Conservation (phyloP, 495 filamentous ascomycete species). For the Aspergillus baeticus region DNA sequence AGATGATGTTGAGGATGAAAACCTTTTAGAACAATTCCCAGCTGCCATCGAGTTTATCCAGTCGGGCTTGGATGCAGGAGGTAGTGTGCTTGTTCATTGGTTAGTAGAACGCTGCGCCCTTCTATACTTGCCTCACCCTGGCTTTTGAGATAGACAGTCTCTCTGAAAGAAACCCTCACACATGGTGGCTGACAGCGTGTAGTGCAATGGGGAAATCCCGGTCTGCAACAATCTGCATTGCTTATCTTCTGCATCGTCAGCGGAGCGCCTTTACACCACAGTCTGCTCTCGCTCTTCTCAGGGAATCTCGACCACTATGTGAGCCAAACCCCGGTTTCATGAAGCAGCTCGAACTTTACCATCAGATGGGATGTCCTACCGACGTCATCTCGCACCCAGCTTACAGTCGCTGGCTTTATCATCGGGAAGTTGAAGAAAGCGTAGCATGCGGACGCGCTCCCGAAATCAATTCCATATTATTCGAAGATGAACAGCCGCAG, state of each 20-base stretch:
- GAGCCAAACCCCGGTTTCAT: slow-evolving; percentile 91
- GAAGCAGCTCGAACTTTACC: slow-evolving; percentile 81
- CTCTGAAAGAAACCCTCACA: neutral
- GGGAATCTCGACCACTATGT: slow-evolving; percentile 64
- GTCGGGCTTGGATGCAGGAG: slow-evolving; percentile 64
- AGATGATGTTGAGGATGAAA: slow-evolving; percentile 84
- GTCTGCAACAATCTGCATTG: slow-evolving; percentile 78
- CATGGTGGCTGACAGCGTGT: slow-evolving; percentile 30
- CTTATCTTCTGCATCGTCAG: slow-evolving; percentile 75
- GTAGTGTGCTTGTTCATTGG: slow-evolving; percentile 74
- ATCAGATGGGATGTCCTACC: slow-evolving; percentile 74
- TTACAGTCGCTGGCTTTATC: slow-evolving; percentile 90
- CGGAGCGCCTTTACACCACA: slow-evolving; percentile 50
- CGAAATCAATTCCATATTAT: slow-evolving; percentile 69
- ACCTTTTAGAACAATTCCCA: slow-evolving; percentile 79
- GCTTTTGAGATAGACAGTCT: neutral
- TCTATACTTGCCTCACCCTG: neutral
- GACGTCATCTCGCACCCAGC: slow-evolving; percentile 64
- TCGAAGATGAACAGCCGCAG: slow-evolving; percentile 71
- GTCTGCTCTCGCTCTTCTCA: slow-evolving; percentile 62
- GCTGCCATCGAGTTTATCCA: slow-evolving; percentile 79
- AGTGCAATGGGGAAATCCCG: slow-evolving; percentile 97
- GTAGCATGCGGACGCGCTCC: slow-evolving; percentile 70
- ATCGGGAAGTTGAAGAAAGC: slow-evolving; percentile 71
- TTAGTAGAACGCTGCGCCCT: slow-evolving; percentile 35